Evolutionary conservation across 176 grass and related monocot genomes (phyloP).

Genomic region (Miscanthus lutarioriparius): DNA sequence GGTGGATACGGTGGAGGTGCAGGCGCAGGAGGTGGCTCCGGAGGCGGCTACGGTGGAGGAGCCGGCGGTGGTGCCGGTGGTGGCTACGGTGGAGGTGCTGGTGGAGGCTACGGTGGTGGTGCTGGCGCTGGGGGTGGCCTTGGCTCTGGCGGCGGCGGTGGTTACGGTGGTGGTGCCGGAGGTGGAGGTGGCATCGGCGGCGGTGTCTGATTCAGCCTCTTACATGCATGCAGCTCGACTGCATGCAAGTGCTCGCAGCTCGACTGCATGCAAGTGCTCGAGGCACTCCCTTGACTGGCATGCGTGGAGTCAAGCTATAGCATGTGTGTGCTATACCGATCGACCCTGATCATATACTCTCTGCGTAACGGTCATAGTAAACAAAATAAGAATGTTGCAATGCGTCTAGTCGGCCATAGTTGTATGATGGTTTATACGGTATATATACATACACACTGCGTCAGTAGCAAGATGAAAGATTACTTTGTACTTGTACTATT

Average conservation of each 20-base stretch:
- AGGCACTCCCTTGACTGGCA: background rate
- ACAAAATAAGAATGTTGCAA: background rate
- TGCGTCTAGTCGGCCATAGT: background rate
- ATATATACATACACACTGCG: background rate
- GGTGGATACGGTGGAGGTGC: background rate
- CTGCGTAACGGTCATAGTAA: background rate
- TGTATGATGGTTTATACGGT: background rate
- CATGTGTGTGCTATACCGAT: background rate
- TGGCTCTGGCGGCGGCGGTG: background rate
- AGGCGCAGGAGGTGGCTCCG: background rate
- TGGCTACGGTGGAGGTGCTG: slow-evolving; percentile 4
- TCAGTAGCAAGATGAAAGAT: background rate
- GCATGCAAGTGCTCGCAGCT: background rate
- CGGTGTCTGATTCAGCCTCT: background rate
- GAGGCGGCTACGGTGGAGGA: background rate
- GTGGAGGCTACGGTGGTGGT: slow-evolving; percentile 14
- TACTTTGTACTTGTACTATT: background rate
- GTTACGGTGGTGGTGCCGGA: slow-evolving; percentile 2
- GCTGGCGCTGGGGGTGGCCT: background rate
- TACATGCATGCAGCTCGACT: background rate
- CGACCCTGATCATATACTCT: background rate
- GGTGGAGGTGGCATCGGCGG: slow-evolving; percentile 21
- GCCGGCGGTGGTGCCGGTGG: background rate
- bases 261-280: background rate
- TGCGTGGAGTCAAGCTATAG: background rate